Evolutionary conservation across 148 eudicot species (phyloP).

Genomic region (Rhododendron simsii): DNA sequence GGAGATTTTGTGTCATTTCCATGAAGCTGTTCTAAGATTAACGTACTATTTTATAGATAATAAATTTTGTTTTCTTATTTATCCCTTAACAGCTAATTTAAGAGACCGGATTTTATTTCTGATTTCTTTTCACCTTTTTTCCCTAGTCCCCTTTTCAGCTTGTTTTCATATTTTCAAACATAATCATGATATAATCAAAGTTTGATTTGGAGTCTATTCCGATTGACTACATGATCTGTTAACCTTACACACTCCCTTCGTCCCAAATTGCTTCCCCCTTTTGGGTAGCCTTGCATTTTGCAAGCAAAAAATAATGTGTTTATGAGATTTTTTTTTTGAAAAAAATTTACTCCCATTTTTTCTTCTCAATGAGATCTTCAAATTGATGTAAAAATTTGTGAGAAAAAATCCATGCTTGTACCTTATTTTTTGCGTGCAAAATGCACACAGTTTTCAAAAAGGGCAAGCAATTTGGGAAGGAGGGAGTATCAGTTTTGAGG

Average conservation of each 20-base stretch:
- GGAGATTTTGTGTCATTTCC: background rate
- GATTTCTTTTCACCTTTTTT: background rate
- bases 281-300: too few relatives aligned
- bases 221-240: slow-evolving; percentile 12
- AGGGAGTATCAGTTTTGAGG: background rate
- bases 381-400: too few relatives aligned
- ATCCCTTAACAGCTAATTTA: background rate
- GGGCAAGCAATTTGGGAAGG: too few relatives aligned
- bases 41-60: background rate
- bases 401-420: too few relatives aligned
- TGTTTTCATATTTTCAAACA: background rate
- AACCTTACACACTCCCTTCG: background rate
- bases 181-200: background rate
- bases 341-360: too few relatives aligned
- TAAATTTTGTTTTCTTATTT: background rate
- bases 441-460: too few relatives aligned
- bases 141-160: too few relatives aligned
- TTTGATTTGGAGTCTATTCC: slow-evolving; percentile 13
- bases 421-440: too few relatives aligned
- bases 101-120: background rate
- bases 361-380: too few relatives aligned
- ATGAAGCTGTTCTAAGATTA: background rate
- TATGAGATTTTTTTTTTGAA: too few relatives aligned
- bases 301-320: too few relatives aligned
- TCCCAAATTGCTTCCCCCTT: too few relatives aligned